Percentiles rank a stretch among this genome's conserved stretches.
Evolutionary conservation across 2,329 filamentous ascomycete species (phyloP).

Genomic region (Apiospora phragmitis): DNA sequence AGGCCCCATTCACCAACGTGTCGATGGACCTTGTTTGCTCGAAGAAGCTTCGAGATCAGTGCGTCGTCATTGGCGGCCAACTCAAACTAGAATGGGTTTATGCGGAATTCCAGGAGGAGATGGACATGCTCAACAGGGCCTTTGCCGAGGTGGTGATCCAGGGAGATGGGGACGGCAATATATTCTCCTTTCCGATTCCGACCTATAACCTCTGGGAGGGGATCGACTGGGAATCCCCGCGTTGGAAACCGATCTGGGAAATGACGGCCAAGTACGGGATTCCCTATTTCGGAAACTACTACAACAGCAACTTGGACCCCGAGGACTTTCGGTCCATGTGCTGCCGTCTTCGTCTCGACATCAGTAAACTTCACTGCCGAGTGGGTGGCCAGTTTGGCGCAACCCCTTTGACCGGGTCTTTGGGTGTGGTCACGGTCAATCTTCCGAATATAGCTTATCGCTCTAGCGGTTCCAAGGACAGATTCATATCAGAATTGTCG

Average conservation of each 20-base stretch:
- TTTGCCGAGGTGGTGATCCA: not conserved
- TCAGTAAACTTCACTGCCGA: not conserved
- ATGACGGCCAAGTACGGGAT: conserved; percentile 3
- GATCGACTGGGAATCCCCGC: not conserved
- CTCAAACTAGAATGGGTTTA: not conserved
- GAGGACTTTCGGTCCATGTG: not conserved
- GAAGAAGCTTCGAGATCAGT: not conserved
- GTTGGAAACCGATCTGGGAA: not conserved
- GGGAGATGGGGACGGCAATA: not conserved
- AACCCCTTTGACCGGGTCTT: not conserved
- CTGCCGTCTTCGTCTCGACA: not conserved
- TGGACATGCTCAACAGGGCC: not conserved
- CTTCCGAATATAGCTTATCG: not conserved
- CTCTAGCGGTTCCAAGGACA: not conserved
- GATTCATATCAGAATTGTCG: not conserved
- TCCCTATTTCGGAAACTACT: not conserved
- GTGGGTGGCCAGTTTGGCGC: not conserved
- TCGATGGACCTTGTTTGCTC: not conserved
- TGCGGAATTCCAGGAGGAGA: not conserved
- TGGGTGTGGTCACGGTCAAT: not conserved
- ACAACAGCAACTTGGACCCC: not conserved
- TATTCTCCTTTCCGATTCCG: not conserved
- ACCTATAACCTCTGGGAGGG: not conserved
- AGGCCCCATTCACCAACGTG: not conserved
- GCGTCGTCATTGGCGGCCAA: not conserved